Evolutionary conservation across 768 basidiomycete species (phyloP).

Genomic region (Pulveroboletus sp.): DNA sequence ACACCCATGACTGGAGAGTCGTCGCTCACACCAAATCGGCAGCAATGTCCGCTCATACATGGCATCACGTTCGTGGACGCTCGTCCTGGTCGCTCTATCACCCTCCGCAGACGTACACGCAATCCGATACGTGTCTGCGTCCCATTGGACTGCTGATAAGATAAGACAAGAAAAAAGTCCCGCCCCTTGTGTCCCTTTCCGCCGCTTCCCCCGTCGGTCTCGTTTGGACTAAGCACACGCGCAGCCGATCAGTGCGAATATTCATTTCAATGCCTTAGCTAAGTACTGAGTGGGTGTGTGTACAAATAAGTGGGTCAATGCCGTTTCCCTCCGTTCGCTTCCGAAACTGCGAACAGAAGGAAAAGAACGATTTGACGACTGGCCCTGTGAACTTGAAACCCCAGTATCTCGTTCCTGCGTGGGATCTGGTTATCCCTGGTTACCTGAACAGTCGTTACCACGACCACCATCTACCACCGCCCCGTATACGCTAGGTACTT

Average conservation of each 20-base stretch:
- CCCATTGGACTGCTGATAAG: conserved; percentile 26
- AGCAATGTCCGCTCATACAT: conserved; percentile 8
- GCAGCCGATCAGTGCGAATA: too few relatives aligned
- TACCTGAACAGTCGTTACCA: not conserved
- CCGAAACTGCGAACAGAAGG: conserved; percentile 17
- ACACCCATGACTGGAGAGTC: conserved; percentile 1
- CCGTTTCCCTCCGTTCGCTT: conserved; percentile 18
- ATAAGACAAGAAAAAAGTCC: conserved; percentile 22
- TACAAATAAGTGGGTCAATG: not conserved
- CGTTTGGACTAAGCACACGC: not conserved
- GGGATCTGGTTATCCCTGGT: too few relatives aligned
- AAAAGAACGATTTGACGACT: not conserved
- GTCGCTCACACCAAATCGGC: conserved; percentile 7
- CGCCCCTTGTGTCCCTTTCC: conserved; percentile 14
- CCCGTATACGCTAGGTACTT: not conserved
- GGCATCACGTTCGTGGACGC: conserved; percentile 2
- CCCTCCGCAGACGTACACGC: conserved; percentile 9
- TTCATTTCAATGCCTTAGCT: too few relatives aligned
- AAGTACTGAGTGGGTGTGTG: too few relatives aligned
- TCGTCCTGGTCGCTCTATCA: conserved; percentile 16
- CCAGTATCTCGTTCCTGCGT: not conserved
- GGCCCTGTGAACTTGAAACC: conserved; percentile 19
- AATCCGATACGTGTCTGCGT: conserved; percentile 20
- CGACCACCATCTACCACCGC: not conserved
- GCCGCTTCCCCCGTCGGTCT: conserved; percentile 7